phyloP scores from a whole-genome alignment of 2,329 filamentous ascomycete species.

The Pseudogymnoascus sp. region DNA sequence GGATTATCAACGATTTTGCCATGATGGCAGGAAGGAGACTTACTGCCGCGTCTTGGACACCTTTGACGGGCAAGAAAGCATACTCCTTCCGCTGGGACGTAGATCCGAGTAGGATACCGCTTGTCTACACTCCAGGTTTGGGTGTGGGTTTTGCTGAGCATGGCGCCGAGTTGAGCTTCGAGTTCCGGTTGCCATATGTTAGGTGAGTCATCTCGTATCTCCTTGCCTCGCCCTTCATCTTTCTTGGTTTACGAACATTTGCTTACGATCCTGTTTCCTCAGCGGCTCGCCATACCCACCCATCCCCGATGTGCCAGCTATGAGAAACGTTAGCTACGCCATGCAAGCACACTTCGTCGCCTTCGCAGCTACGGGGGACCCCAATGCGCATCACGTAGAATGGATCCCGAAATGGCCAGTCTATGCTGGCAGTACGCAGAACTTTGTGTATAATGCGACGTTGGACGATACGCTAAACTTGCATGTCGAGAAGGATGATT shows the following conservation, averaged over 20 bases:
- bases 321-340: slow-evolving; percentile 13
- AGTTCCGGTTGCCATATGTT: slow-evolving; percentile 11
- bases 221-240: no score
- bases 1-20: neutral
- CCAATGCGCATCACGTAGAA: slow-evolving; percentile 9
- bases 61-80: slow-evolving; percentile 8
- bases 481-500: slow-evolving; percentile 10
- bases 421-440: neutral
- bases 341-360: slow-evolving; percentile 13
- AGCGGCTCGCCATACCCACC: slow-evolving; percentile 9
- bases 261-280: neutral
- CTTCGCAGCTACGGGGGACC: slow-evolving; percentile 9
- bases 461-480: slow-evolving; percentile 8
- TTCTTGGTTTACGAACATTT: neutral
- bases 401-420: slow-evolving; percentile 8
- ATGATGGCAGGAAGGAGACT: slow-evolving; percentile 1
- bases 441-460: slow-evolving; percentile 12
- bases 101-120: slow-evolving; percentile 9
- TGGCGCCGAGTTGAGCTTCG: slow-evolving; percentile 11
- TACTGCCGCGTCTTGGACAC: neutral
- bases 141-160: slow-evolving; percentile 14
- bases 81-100: slow-evolving; percentile 13
- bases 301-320: slow-evolving; percentile 10
- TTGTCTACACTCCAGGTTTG: slow-evolving; percentile 13
- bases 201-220: neutral